phyloP scores from a whole-genome alignment of 441 rosid genomes.

The Monsonia emarginata region DNA sequence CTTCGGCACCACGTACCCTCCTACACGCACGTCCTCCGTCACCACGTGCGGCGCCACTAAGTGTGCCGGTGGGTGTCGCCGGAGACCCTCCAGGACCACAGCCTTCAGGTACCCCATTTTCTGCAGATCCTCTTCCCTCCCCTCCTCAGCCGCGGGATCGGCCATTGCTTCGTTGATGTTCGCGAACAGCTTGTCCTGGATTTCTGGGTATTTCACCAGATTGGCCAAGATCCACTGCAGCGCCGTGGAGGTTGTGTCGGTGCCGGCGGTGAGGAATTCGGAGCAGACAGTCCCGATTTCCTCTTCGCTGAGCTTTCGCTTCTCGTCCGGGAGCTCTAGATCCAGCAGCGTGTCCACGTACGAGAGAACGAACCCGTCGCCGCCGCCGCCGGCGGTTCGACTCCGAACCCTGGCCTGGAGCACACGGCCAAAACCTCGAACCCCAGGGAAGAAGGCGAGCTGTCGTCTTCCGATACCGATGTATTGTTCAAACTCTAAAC shows the following conservation, averaged over 20 bases:
- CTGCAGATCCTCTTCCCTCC: slow-evolving; percentile 12
- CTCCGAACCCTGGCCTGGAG: slow-evolving; percentile 24
- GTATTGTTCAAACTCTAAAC: slow-evolving; percentile 25
- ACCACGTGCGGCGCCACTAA: slow-evolving; percentile 25
- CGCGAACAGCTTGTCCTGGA: slow-evolving; percentile 14
- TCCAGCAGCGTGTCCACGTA: slow-evolving; percentile 16
- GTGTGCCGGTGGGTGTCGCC: slow-evolving; percentile 33
- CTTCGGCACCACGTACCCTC: slow-evolving; percentile 25
- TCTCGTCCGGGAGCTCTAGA: slow-evolving; percentile 13
- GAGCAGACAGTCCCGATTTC: slow-evolving; percentile 13
- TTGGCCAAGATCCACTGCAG: slow-evolving; percentile 20
- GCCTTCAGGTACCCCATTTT: slow-evolving; percentile 14
- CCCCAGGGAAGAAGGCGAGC: slow-evolving; percentile 78
- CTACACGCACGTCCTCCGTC: slow-evolving; percentile 23
- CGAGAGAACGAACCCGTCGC: slow-evolving; percentile 3
- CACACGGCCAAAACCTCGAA: slow-evolving; percentile 8
- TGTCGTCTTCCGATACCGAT: slow-evolving; percentile 57
- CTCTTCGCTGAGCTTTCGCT: slow-evolving; percentile 12
- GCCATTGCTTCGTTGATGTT: slow-evolving; percentile 1
- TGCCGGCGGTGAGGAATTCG: slow-evolving; percentile 18
- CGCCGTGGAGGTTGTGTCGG: slow-evolving; percentile 19
- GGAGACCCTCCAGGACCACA: slow-evolving; percentile 11
- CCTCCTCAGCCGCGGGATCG: neutral
- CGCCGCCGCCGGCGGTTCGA: slow-evolving; percentile 11
- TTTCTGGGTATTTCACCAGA: slow-evolving; percentile 11